Conservation (phyloP, 805 yeast genomes). For the Yamadazyma sp. region DNA sequence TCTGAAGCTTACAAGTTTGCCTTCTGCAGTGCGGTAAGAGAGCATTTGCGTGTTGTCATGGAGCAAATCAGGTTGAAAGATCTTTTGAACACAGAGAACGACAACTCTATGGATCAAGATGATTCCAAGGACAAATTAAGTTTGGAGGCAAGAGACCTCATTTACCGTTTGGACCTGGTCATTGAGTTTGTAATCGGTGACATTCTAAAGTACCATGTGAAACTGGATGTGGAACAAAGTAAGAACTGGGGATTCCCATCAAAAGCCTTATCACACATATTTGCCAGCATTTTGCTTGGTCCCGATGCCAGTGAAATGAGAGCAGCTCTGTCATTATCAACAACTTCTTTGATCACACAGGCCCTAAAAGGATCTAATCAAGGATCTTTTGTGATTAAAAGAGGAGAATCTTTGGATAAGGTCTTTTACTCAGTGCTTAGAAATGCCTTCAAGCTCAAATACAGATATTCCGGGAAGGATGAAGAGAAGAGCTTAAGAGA, state of each 20-base stretch:
- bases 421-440: conserved; percentile 20
- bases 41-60: conserved; percentile 21
- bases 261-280: conserved; percentile 14
- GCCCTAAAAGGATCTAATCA: conserved; percentile 1
- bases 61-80: conserved; percentile 7
- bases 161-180: conserved; percentile 20
- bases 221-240: conserved; percentile 15
- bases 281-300: conserved; percentile 21
- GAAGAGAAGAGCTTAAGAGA: not conserved
- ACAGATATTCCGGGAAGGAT: conserved; percentile 1
- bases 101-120: conserved; percentile 16
- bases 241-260: conserved; percentile 15
- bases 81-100: conserved; percentile 12
- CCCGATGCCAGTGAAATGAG: conserved; percentile 17
- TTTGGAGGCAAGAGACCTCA: conserved; percentile 17
- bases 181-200: conserved; percentile 16
- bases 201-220: conserved; percentile 17
- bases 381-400: conserved; percentile 3
- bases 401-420: conserved; percentile 19
- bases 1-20: conserved; percentile 24
- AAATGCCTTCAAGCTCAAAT: conserved; percentile 11
- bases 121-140: conserved; percentile 17
- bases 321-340: conserved; percentile 15
- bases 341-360: conserved; percentile 11
- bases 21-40: conserved; percentile 24